Base-by-base conservation (phyloP, 345 rosid genomes). In the Lumnitzera racemosa region DNA sequence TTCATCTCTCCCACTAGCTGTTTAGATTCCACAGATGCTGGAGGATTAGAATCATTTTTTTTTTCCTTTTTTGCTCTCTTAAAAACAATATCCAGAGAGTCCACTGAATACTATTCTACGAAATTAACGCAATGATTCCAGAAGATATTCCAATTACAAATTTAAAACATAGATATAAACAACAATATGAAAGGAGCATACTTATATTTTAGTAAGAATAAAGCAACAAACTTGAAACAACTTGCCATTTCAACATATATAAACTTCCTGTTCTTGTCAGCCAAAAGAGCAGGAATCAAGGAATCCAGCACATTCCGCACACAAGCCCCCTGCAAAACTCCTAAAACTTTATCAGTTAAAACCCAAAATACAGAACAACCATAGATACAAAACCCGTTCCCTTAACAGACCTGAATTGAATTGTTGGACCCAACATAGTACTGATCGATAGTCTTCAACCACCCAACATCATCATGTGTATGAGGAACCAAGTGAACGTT, bases 391-490 rank as follows among this genome's bases (percentile, higher is more conserved):
- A 53, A 53, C 29, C 31, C 13, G 2, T 23, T 20, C 20, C 20
- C 20, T 1, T 13, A 24, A 59, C 25, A 49, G 23, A 90, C 99
- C 96, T 90, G 99, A 67, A 94, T 94, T 31, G 97, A 94, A 74
- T 90, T 94, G 72, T 94, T 94, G 61, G 96, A 88, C 78, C 99
- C 99, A 51, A 90, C 90, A 76, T 94, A 94, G 80, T 94, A 94
- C 80, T 94, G 99, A 64, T 90, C 99, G 74, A 94, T 83, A 3
- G 99, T 94, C 83, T 90, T 94, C 57, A 94, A 70, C 97, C 99
- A 90, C 58, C 99, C 99, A 62, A 94, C 99, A 54, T 94, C 99
- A 52, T 86, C 99, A 69, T 94, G 99, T 13, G 96, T 70, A 65
- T 94, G 99, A 72, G 95, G 78, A 65, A 94, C 99, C 71, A 94